Base-by-base conservation (phyloP, 169 alveolate species). In the Neospora caninum region DNA sequence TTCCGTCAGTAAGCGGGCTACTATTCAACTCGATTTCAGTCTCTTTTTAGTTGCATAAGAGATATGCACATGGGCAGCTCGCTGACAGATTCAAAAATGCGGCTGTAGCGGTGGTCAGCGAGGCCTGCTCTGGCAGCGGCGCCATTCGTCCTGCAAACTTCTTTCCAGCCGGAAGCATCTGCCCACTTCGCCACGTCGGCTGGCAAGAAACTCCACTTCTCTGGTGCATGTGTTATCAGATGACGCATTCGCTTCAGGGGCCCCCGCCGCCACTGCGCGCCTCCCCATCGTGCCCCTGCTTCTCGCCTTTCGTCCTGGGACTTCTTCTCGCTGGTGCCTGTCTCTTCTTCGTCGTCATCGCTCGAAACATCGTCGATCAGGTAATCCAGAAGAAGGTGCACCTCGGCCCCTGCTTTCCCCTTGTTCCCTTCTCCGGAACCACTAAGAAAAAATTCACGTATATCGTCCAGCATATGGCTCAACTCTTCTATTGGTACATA, bases 41-140 rank as follows among this genome's bases (percentile, higher is more conserved):
- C 45, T n/a, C n/a, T 36, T 78, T 78, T 78, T 16, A 38, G 86
- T 43, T 78, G 49, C 43, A 78, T 18, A 20, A 78, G 86, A n/a
- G 86, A 78, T 10, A 78, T n/a, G 86, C 86, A 18, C 39, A n/a
- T 20, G 42, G 86, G 86, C 43, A 78, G 27, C 86, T 78, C 86
- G 45, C 45, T 78, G 49, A 78, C 86, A 38, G 86, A n/a, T n/a
- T 78, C 43, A n/a, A 78, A 78, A 38, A 78, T 78, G 2, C 31
- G 22, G 45, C 45, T 16, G 86, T 78, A 78, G 86, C 86, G 86
- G 45, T 78, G 86, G 42, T 78, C 45, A n/a, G 39, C 45, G 20
- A 78, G 86, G 45, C 45, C 31, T 78, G 39, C 86, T n/a, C 18
- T 20, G 29, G 45, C 86, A n/a, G 22, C 86, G 0, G 9, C n/a